Conservation (phyloP, 2,329 filamentous ascomycete genomes). For the Fonsecaea erecta region DNA sequence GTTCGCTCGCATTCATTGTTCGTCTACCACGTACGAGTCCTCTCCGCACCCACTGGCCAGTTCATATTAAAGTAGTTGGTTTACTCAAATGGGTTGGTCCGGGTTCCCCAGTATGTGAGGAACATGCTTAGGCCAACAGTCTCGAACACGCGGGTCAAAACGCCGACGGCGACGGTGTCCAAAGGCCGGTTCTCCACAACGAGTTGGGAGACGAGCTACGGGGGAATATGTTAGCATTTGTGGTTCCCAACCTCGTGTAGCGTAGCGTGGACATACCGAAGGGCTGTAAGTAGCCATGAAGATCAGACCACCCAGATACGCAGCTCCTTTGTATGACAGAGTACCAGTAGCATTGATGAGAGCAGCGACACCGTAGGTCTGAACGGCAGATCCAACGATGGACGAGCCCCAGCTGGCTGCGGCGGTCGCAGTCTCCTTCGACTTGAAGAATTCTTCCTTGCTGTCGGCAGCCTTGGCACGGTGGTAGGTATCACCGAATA, state of each 20-base stretch:
- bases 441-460: constrained; percentile 94
- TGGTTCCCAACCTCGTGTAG: constrained; percentile 50
- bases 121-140: constrained; percentile 89
- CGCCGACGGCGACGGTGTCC: constrained; percentile 85
- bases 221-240: constrained; percentile 44
- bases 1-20: not conserved
- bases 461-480: constrained; percentile 88
- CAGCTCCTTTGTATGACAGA: constrained; percentile 93
- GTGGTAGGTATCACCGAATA: constrained; percentile 95
- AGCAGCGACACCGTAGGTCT: constrained; percentile 87
- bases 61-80: constrained; percentile 13
- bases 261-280: constrained; percentile 29
- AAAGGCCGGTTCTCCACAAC: constrained; percentile 89
- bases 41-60: not conserved
- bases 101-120: constrained; percentile 97
- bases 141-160: constrained; percentile 84
- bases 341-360: constrained; percentile 94
- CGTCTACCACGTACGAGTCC: constrained; percentile 6
- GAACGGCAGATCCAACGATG: constrained; percentile 82
- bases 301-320: constrained; percentile 87
- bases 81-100: constrained; percentile 88
- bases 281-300: constrained; percentile 91
- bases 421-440: constrained; percentile 86
- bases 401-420: constrained; percentile 90
- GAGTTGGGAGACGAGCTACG: constrained; percentile 81